Evolutionary conservation across 1,284 basidiomycete species (phyloP), one percentile per base, ranked within the genome.

Genomic region (Moniliophthora roreri): DNA sequence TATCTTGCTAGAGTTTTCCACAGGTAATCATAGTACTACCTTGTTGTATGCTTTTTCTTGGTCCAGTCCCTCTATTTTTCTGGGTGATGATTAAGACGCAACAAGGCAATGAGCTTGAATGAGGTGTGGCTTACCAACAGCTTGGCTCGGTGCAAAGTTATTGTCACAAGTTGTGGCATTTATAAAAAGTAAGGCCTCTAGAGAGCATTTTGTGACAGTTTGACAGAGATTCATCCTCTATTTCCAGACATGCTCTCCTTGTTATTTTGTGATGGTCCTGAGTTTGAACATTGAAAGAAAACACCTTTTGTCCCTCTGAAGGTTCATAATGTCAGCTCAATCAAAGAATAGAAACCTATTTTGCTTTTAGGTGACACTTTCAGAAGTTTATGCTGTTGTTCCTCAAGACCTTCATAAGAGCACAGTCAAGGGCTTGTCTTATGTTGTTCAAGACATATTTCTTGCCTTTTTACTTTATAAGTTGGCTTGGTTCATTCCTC

Each of bases 321-420:
- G 44, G 51, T 52, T 3, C 2, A 32, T n/a, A 36, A 18, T 16
- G 18, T 49, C 48, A 6, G n/a, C 36, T n/a, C 48, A 18, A 21
- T 45, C 52, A 55, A 44, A 23, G 39, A 55, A 72, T 70, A 1
- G 66, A 68, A 9, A 67, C 69, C 51, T 71, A 70, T 50, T 68
- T 69, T 7, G 59, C 60, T 37, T 66, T 18, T 32, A 55, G 44
- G 41, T 57, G 3, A 54, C 55, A 23, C 39, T 50, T 37, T 42
- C 51, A 7, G 55, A 57, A 32, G 41, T 57, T 47, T 38, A 48
- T 38, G 36, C 52, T 13, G 38, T 40, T 1, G 32, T 57, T 16
- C 55, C 55, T 15, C 40, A 50, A 36, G 32, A 45, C 10, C 26
- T 53, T 7, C 53, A 36, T 24, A 53, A 54, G 36, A 51, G 24